Percentiles rank a stretch among this genome's conserved stretches.
These are phyloP conservation scores for Metschnikowia noctiluminum DNA, from an alignment of 805 yeast genomes.

Conservation along the genomic window DNA sequence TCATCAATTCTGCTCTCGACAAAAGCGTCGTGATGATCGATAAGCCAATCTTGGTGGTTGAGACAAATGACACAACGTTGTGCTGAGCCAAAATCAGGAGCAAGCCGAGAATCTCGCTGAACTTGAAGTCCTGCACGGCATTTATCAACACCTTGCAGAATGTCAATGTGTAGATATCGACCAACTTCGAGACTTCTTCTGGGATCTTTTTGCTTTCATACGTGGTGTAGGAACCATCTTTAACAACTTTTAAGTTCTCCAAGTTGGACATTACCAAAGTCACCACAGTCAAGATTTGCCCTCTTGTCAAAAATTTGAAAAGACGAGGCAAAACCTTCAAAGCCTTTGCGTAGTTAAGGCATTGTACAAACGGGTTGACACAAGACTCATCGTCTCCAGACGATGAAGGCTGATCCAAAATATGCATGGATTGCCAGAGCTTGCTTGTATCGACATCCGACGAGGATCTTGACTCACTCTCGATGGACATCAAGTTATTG, in stretches of 20 bases:
- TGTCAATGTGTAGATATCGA: conserved; percentile 75
- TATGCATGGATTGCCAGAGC: conserved; percentile 76
- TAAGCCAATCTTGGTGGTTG: conserved; percentile 74
- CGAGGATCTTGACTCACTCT: conserved; percentile 50
- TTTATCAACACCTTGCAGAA: conserved; percentile 82
- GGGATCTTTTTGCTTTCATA: conserved; percentile 53
- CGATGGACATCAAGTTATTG: conserved; percentile 71
- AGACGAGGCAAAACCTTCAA: conserved; percentile 85
- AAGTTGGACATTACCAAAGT: conserved; percentile 77
- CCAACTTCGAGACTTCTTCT: conserved; percentile 50
- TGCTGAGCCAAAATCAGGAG: conserved; percentile 66
- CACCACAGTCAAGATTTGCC: conserved; percentile 72
- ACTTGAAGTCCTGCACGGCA: conserved; percentile 75
- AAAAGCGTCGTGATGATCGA: conserved; percentile 85
- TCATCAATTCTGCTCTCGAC: conserved; percentile 87
- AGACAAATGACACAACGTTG: conserved; percentile 66
- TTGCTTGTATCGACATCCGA: conserved; percentile 35
- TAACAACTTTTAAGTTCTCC: conserved; percentile 72
- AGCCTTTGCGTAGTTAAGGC: conserved; percentile 81
- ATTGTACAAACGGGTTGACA: conserved; percentile 77
- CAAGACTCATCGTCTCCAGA: conserved; percentile 46
- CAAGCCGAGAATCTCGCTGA: conserved; percentile 74
- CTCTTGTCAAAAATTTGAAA: conserved; percentile 74
- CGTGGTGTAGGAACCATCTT: conserved; percentile 74
- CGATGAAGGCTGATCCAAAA: conserved; percentile 59